phyloP scores from a whole-genome alignment of 202 grass and related monocot species.

The Brachypodium distachyon region DNA sequence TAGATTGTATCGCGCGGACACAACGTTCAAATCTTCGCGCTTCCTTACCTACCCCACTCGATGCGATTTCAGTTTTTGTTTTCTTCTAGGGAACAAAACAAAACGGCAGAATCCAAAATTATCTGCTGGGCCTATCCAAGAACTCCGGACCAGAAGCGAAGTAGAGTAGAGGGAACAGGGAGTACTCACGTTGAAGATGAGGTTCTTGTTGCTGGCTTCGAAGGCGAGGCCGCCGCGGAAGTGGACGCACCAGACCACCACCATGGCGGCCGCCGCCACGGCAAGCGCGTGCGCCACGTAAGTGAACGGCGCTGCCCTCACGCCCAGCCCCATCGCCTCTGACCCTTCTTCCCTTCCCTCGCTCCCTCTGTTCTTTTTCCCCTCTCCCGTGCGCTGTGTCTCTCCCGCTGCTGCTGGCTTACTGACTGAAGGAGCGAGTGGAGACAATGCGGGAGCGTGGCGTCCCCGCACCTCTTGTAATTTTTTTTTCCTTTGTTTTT shows the following conservation, averaged over 20 bases:
- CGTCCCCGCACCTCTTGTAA: background rate
- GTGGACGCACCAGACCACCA: constrained; percentile 72
- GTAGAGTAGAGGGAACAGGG: background rate
- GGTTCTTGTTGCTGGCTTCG: constrained; percentile 75
- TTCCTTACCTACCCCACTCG: background rate
- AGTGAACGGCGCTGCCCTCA: constrained; percentile 62
- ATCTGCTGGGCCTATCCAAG: background rate
- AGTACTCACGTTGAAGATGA: constrained; percentile 82
- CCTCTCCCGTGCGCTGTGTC: background rate
- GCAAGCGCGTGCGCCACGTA: constrained; percentile 68
- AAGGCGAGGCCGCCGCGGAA: constrained; percentile 84
- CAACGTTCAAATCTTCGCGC: background rate
- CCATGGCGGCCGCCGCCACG: constrained; percentile 52
- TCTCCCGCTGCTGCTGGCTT: background rate
- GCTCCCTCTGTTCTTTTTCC: background rate
- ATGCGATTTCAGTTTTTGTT: background rate
- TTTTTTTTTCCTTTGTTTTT: background rate
- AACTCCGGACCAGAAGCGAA: background rate
- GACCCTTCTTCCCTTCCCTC: background rate
- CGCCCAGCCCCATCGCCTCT: constrained; percentile 31
- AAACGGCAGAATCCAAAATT: background rate
- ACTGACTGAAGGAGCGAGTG: background rate
- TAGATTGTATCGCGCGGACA: background rate
- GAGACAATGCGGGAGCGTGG: constrained; percentile 13
- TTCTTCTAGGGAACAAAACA: background rate